Base-by-base conservation (phyloP, 306 rosid genomes). In the Gillenia trifoliata region DNA sequence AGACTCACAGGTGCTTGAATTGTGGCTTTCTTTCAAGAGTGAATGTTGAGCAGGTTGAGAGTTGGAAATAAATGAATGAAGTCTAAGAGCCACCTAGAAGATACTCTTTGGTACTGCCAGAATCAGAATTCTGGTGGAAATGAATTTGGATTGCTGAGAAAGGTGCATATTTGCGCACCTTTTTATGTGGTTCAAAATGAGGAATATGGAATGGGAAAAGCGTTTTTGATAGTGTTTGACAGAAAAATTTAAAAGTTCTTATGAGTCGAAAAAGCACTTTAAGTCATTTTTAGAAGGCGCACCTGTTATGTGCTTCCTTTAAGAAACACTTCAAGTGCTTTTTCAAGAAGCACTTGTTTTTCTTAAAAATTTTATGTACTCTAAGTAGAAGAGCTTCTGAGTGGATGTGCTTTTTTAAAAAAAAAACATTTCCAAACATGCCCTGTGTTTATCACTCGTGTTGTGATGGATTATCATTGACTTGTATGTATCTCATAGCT, bases 81-180 rank as follows among this genome's bases (percentile, higher is more conserved):
- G 13, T 62, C 64, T 50, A 30, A 30, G 31, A 16, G 30, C 28
- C 70, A 77, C 17, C 52, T 20, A 22, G 43, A 4, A 7, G 34
- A 15, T 43, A 47, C 8, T 8, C 0, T 43, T 15, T 34, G 11
- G 0, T 31, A n/a, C n/a, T 11, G 2, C 29, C 6, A 15, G 52
- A 60, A 29, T 3, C 2, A 16, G 19, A 77, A 23, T 11, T 77
- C 71, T 70, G 81, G 76, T 70, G 71, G 71, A 49, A 54, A 77
- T 61, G 25, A 17, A 47, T 30, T 45, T 45, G 15, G 10, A 62
- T 47, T 63, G 25, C 49, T 74, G 34, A 2, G 50, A 19, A 31
- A 64, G 49, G 62, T 63, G 49, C 30, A 29, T 66, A 66, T 23
- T 23, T 12, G 13, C 5, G 8, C 31, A 43, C 3, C 11, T 17